Evolutionary conservation across 2,329 filamentous ascomycete species (phyloP), one percentile per base, ranked within the genome.

Genomic region (Fusarium sp.): DNA sequence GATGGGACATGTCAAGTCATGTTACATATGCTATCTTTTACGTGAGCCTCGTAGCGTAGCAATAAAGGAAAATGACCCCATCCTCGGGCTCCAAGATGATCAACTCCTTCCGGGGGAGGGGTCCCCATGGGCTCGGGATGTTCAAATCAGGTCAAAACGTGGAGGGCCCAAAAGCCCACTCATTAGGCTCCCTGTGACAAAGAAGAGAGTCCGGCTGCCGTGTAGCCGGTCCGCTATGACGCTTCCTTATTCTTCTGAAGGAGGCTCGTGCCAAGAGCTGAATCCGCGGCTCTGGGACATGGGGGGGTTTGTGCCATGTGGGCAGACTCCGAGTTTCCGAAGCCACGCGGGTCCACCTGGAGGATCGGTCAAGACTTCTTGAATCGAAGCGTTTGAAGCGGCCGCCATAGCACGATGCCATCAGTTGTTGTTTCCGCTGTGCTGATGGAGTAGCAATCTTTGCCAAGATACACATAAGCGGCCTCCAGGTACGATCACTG

Each of bases 101-200:
- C 56, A 58, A 18, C 29, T 22, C 27, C 36, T 38, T 27, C 16
- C 7, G 38, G 57, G 63, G 20, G 42, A 50, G n/a, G 22, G 36
- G 35, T 45, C 67, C 58, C 63, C 67, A 63, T 31, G 56, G 56
- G 63, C 45, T 65, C n/a, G n/a, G 62, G 16, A 61, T 56, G 31
- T 58, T n/a, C 58, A 36, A 36, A 61, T 56, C 61, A 63, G 47
- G 25, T 22, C 47, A 40, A 40, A 27, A 40, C 57, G 63, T 22
- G 66, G 36, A 69, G 56, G 31, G 13, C 13, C 35, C 45, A 56
- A 33, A 36, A 66, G 33, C 13, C 56, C 56, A 66, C 63, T 40
- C 42, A 35, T 31, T 56, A 27, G 60, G 50, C 56, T 40, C 31
- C 57, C 31, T 25, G 10, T 31, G 29, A 42, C 22, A 33, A 14